Base-by-base conservation (phyloP, 192 early-diverging fungal genomes). In the Gamsiella multidivaricata region DNA sequence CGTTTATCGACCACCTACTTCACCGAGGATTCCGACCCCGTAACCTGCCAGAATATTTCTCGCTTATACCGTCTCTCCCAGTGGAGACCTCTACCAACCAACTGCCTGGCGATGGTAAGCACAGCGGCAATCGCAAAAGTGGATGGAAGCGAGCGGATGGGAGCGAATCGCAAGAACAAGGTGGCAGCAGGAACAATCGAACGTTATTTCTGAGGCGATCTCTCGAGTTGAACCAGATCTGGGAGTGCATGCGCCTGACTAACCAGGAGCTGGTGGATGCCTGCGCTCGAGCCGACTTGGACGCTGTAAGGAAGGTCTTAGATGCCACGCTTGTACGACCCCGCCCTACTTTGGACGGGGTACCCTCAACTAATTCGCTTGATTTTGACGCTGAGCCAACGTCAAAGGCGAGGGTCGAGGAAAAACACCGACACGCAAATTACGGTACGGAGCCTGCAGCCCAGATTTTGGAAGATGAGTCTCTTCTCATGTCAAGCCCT, bases 261-360 rank as follows among this genome's bases (percentile, higher is more conserved):
- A 78, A 63, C 37, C 60, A 78, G 54, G 74, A 78, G 32, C 42
- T 78, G 10, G 57, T 69, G 39, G 65, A 78, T 23, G 58, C 74
- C 5, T 78, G 74, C 14, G 62, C 74, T 0, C 43, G 45, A 34
- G 74, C 74, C 17, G 74, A 78, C 18, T 3, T 69, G 15, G 59
- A 54, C 11, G 54, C 37, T 11, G 74, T 66, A 2, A 3, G 55
- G 1, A 78, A 64, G 45, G 47, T 78, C 1, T 31, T 78, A 10
- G 60, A 78, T 17, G 33, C 74, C 5, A 64, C 65, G 2, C 57
- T 78, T 2, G n/a, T 68, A n/a, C 18, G 17, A 3, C 47, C 58
- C 7, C 51, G 74, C 0, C 43, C 49, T 1, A 20, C 57, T 8
- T 51, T 78, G 23, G 74, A 67, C 10, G 29, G 15, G 39, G 18